Percentiles rank a stretch among this genome's conserved stretches.
Conservation (phyloP, 768 basidiomycete genomes). For the Basidioascus undulatus region DNA sequence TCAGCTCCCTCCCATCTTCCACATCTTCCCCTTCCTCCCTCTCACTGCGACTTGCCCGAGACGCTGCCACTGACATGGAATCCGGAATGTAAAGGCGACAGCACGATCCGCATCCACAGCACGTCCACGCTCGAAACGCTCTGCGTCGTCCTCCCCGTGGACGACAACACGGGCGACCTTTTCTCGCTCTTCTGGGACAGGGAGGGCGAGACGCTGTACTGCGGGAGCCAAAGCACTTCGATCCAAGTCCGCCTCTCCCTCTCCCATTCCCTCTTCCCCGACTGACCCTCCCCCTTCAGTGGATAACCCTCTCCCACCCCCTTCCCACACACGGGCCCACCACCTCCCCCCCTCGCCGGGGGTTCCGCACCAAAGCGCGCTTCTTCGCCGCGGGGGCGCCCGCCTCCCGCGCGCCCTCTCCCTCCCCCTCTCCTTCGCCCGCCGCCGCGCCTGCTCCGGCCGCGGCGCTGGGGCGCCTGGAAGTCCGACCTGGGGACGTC, state of each 20-base stretch:
- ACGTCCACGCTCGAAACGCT: too few species aligned
- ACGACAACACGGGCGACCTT: constrained; percentile 61
- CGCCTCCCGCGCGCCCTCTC: not conserved
- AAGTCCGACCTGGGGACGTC: constrained; percentile 43
- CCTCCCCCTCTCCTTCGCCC: not conserved
- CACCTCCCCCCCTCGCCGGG: not conserved
- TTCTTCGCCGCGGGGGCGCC: too few species aligned
- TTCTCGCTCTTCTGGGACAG: constrained; percentile 64
- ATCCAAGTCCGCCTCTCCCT: too few species aligned
- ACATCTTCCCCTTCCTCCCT: too few species aligned
- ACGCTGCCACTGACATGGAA: too few species aligned
- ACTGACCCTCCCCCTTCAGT: too few species aligned
- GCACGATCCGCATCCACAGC: constrained; percentile 71
- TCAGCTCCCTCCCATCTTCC: not conserved
- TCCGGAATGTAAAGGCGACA: constrained; percentile 35
- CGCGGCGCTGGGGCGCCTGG: constrained; percentile 16
- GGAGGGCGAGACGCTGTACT: constrained; percentile 40
- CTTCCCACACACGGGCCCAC: constrained; percentile 4
- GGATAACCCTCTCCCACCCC: constrained; percentile 35
- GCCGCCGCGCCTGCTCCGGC: constrained; percentile 1
- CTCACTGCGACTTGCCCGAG: too few species aligned
- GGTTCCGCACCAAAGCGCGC: not conserved
- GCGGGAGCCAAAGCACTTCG: constrained; percentile 87
- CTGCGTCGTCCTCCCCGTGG: constrained; percentile 19
- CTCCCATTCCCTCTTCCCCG: too few species aligned